A percentile compares a stretch with the other conserved stretches of the same genome.
Conservation (phyloP, 108 stramenopile genomes). For the Nannochloropsis gaditana region DNA sequence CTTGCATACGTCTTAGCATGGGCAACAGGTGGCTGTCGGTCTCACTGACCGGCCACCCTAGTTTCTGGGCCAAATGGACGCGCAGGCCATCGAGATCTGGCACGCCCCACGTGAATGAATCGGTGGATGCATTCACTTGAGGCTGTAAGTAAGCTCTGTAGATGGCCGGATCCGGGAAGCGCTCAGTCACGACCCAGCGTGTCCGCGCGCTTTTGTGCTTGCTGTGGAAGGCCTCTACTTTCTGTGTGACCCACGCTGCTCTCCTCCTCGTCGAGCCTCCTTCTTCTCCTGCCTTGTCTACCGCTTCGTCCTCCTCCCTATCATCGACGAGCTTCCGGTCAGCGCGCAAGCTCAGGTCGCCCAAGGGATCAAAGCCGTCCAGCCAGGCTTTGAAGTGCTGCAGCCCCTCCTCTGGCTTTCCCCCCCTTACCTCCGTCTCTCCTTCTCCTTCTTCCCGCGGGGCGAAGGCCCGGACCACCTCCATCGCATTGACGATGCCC, state of each 20-base stretch:
- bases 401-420: slow-evolving; percentile 41
- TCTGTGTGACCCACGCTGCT: slow-evolving; percentile 4
- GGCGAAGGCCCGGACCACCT: slow-evolving; percentile 76
- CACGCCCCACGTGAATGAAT: slow-evolving; percentile 72
- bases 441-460: slow-evolving; percentile 54
- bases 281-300: neutral
- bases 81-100: slow-evolving; percentile 68
- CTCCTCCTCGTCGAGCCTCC: slow-evolving; percentile 29
- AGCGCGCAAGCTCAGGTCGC: slow-evolving; percentile 27
- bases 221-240: slow-evolving; percentile 57
- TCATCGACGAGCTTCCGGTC: slow-evolving; percentile 42
- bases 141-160: slow-evolving; percentile 73
- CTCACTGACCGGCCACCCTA: slow-evolving; percentile 74
- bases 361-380: slow-evolving; percentile 50
- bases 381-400: slow-evolving; percentile 51
- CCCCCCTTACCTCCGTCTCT: slow-evolving; percentile 56
- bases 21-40: slow-evolving; percentile 65
- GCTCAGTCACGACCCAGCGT: slow-evolving; percentile 69
- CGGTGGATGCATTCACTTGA: slow-evolving; percentile 58
- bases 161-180: slow-evolving; percentile 70
- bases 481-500: slow-evolving; percentile 98
- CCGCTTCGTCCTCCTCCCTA: neutral
- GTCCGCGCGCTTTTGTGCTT: slow-evolving; percentile 70
- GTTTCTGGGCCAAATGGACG: slow-evolving; percentile 60
- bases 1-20: slow-evolving; percentile 57